These are phyloP conservation scores for Ceratobasidium sp. DNA, from an alignment of 1,284 basidiomycete species.

Conservation along the genomic window DNA sequence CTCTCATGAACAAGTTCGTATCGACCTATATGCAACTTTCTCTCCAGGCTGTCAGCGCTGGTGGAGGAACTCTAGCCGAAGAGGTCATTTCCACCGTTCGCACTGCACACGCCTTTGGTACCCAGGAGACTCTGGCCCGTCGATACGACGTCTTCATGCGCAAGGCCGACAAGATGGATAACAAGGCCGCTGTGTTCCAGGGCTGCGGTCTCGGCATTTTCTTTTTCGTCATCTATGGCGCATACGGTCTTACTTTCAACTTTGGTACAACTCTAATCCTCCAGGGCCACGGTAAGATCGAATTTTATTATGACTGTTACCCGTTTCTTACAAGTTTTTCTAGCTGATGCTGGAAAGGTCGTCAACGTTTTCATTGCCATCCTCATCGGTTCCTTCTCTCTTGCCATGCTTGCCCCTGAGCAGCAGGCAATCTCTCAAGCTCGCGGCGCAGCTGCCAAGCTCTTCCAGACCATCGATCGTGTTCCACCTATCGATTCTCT, in stretches of 20 bases:
- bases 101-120: constrained; percentile 92
- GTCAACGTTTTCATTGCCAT: constrained; percentile 87
- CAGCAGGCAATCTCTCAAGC: constrained; percentile 85
- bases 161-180: constrained; percentile 64
- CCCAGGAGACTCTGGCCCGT: constrained; percentile 68
- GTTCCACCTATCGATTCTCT: constrained; percentile 85
- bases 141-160: constrained; percentile 76
- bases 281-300: constrained; percentile 58
- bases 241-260: constrained; percentile 64
- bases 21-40: constrained; percentile 74
- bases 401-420: constrained; percentile 80
- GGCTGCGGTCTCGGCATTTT: constrained; percentile 55
- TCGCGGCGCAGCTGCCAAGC: constrained; percentile 90
- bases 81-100: constrained; percentile 91
- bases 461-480: constrained; percentile 91
- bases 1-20: constrained; percentile 79
- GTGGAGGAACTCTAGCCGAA: constrained; percentile 88
- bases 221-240: constrained; percentile 82
- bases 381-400: constrained; percentile 87
- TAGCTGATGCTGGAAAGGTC: constrained; percentile 68
- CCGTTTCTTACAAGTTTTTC: constrained; percentile 48
- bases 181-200: constrained; percentile 62
- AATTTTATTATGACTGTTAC: background rate
- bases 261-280: constrained; percentile 87
- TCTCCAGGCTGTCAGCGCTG: constrained; percentile 74